phyloP scores from a whole-genome alignment of 352 stramenopile species.

The Pythium sukuiense region DNA sequence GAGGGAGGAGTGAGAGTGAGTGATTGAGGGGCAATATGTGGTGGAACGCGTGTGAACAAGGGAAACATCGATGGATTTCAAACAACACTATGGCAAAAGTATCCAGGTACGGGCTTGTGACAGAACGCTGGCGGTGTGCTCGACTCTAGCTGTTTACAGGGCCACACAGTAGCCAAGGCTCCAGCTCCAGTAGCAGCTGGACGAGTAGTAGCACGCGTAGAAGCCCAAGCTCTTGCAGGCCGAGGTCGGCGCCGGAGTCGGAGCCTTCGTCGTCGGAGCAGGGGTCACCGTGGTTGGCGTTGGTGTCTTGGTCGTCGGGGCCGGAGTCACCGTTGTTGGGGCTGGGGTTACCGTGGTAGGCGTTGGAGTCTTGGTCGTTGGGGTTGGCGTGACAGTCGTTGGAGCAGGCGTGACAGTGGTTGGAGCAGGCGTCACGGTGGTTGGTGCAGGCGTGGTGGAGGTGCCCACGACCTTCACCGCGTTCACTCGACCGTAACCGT shows the following conservation, averaged over 20 bases:
- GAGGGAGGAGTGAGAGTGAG: background rate
- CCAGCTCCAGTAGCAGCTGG: background rate
- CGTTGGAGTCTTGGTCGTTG: background rate
- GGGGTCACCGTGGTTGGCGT: background rate
- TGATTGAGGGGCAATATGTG: too few species aligned
- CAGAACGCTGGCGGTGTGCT: background rate
- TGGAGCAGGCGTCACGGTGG: background rate
- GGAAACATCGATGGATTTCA: background rate
- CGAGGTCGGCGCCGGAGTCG: background rate
- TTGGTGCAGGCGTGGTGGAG: background rate
- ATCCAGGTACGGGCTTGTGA: background rate
- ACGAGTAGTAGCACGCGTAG: background rate
- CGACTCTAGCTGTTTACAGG: background rate
- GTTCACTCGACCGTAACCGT: conserved; percentile 33
- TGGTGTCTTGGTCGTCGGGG: background rate
- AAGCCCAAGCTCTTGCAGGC: background rate
- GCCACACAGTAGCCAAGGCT: background rate
- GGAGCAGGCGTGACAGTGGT: background rate
- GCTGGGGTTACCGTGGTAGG: background rate
- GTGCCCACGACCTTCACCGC: background rate
- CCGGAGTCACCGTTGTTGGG: background rate
- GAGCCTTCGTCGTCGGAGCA: background rate
- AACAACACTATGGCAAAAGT: background rate
- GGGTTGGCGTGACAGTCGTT: background rate
- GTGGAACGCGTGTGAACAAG: too few species aligned